These are phyloP conservation scores for Ampelocalamus luodianensis DNA, from an alignment of 176 grass and related monocot genomes.

Conservation along the genomic window DNA sequence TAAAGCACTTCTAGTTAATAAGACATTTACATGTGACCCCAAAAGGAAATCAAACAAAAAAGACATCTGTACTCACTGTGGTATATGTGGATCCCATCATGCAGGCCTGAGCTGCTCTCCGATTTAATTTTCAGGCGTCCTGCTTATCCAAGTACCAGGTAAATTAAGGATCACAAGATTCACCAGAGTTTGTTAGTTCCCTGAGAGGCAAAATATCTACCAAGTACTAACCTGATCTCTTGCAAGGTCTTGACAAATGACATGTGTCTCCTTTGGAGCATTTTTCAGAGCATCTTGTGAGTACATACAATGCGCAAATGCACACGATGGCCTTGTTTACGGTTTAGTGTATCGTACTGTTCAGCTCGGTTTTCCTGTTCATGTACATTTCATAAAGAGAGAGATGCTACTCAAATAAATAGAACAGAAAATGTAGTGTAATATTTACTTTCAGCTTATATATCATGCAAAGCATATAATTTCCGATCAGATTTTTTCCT, in stretches of 20 bases:
- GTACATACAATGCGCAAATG: not conserved
- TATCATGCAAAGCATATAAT: not conserved
- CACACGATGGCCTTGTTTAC: not conserved
- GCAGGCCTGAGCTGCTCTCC: not conserved
- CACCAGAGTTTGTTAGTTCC: not conserved
- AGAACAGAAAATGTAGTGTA: not conserved
- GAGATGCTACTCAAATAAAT: not conserved
- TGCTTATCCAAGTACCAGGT: conserved; percentile 27
- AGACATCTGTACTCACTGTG: conserved; percentile 22
- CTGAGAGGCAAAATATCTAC: not conserved
- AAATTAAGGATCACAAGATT: conserved; percentile 40
- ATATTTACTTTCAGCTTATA: not conserved
- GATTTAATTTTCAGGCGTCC: not conserved
- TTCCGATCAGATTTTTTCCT: conserved; percentile 10
- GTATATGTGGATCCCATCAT: conserved; percentile 32
- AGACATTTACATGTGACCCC: conserved; percentile 20
- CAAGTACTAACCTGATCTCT: not conserved
- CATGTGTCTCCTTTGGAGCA: not conserved
- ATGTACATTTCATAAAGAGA: conserved; percentile 19
- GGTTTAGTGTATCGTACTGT: conserved; percentile 5
- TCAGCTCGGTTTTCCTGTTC: not conserved
- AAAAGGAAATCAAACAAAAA: conserved; percentile 34
- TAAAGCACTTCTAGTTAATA: not conserved
- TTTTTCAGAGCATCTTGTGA: conserved; percentile 2
- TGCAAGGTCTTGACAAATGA: not conserved